A percentile compares a stretch with the other conserved stretches of the same genome.
phyloP scores from a whole-genome alignment of 2,329 filamentous ascomycete species.

The Tolypocladium tropicale region DNA sequence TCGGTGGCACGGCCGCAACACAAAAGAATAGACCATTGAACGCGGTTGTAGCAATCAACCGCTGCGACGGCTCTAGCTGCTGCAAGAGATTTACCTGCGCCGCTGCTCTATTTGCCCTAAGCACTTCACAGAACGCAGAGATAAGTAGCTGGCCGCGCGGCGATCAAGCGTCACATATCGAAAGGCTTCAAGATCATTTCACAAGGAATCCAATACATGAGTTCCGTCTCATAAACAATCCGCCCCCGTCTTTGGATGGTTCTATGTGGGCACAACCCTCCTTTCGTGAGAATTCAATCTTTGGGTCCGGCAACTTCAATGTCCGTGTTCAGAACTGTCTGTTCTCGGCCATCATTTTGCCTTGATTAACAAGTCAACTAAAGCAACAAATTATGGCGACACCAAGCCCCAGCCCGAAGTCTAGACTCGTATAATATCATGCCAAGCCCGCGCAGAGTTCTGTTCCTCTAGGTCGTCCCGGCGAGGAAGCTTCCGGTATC shows the following conservation, averaged over 20 bases:
- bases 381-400: neutral
- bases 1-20: too few relatives aligned
- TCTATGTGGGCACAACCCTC: neutral
- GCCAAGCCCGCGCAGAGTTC: neutral
- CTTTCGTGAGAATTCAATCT: neutral
- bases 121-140: too few relatives aligned
- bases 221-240: neutral
- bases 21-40: too few relatives aligned
- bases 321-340: neutral
- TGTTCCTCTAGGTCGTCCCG: too few relatives aligned
- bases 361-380: neutral
- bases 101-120: too few relatives aligned
- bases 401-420: neutral
- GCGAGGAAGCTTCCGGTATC: neutral
- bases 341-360: neutral
- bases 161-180: too few relatives aligned
- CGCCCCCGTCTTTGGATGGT: neutral
- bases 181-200: neutral
- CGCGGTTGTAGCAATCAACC: too few relatives aligned
- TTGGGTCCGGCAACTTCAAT: neutral
- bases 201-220: neutral
- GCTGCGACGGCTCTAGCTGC: too few relatives aligned
- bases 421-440: neutral
- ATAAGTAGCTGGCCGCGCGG: too few relatives aligned
- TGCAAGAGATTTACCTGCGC: too few relatives aligned